These are phyloP conservation scores for Blastobotrys serpentis DNA, from an alignment of 1,139 yeast species.

Conservation along the genomic window DNA sequence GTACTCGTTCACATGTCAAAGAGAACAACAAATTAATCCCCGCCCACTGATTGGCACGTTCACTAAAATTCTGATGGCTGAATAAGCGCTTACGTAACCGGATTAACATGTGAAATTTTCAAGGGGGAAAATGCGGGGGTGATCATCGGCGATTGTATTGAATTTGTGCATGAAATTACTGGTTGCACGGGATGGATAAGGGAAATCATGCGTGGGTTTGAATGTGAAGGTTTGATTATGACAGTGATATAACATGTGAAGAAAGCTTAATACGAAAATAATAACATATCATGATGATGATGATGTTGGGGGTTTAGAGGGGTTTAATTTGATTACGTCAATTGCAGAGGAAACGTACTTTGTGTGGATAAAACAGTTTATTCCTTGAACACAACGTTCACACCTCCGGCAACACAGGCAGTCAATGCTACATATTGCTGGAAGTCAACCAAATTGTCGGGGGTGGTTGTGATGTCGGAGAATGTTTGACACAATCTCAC, in stretches of 20 bases:
- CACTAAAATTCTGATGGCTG: background rate
- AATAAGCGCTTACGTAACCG: background rate
- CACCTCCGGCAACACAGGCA: slow-evolving; percentile 29
- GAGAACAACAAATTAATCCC: background rate
- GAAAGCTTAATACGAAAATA: too few species aligned
- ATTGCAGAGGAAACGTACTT: too few species aligned
- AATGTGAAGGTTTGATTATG: background rate
- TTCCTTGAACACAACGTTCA: slow-evolving; percentile 22
- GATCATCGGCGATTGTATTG: background rate
- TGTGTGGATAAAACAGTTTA: too few species aligned
- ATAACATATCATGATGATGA: too few species aligned
- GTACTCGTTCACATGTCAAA: background rate
- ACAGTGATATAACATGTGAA: too few species aligned
- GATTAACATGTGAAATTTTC: background rate
- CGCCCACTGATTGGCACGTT: background rate
- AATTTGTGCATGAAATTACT: too few species aligned
- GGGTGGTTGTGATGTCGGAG: slow-evolving; percentile 5
- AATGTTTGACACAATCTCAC: slow-evolving; percentile 43
- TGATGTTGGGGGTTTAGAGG: too few species aligned
- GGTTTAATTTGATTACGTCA: too few species aligned
- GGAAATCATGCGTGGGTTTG: background rate
- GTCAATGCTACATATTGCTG: slow-evolving; percentile 27
- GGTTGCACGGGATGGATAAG: too few species aligned
- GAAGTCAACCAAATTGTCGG: slow-evolving; percentile 12
- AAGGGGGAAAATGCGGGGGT: background rate